phyloP scores from a whole-genome alignment of 257 asterid species.

The Solanum lycopersicoides region DNA sequence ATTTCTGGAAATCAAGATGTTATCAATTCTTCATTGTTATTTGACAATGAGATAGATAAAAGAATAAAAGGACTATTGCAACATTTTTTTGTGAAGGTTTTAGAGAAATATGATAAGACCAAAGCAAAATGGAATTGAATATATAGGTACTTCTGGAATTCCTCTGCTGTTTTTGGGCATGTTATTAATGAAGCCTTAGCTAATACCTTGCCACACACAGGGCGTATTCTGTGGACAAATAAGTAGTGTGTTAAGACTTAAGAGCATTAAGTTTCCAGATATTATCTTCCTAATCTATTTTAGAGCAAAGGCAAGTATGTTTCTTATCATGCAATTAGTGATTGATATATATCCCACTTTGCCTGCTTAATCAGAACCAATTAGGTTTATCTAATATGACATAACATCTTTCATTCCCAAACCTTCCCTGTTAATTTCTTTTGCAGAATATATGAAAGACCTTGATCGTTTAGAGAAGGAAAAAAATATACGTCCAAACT shows the following conservation, averaged over 20 bases:
- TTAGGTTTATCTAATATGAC: neutral
- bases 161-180: neutral
- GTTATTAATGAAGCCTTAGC: neutral
- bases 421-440: neutral
- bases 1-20: neutral
- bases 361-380: neutral
- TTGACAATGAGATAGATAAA: neutral
- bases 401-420: neutral
- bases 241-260: neutral
- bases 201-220: neutral
- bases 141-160: neutral
- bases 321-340: neutral
- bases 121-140: neutral
- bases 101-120: neutral
- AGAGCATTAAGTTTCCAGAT: neutral
- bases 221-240: neutral
- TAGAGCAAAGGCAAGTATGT: neutral
- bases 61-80: neutral
- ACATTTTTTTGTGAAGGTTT: neutral
- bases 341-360: neutral
- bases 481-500: conserved; percentile 55
- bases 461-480: conserved; percentile 62
- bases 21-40: neutral
- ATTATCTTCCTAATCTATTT: neutral
- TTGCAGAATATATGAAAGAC: conserved; percentile 57